phyloP scores from a whole-genome alignment of 495 filamentous ascomycete species.

The Podospora sp. region DNA sequence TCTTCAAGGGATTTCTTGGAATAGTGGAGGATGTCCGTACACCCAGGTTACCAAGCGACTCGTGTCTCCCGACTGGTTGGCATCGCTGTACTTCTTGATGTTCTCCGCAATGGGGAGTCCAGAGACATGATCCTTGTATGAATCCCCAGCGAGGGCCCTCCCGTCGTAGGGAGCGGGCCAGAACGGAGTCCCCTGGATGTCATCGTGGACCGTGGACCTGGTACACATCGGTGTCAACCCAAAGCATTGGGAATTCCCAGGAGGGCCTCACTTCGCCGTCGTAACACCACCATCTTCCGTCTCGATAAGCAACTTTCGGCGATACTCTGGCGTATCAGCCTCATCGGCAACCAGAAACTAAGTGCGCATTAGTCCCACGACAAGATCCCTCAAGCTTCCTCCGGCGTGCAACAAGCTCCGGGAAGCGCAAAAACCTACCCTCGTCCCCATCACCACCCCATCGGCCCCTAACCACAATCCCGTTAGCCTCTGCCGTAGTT shows the following conservation, averaged over 20 bases:
- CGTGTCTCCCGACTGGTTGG: constrained; percentile 35
- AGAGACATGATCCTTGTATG: constrained; percentile 56
- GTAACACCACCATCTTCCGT: constrained; percentile 63
- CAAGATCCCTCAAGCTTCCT: not conserved
- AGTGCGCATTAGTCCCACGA: not conserved
- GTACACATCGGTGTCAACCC: not conserved
- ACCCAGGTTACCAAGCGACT: constrained; percentile 57
- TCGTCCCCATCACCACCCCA: constrained; percentile 70
- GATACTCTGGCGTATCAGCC: constrained; percentile 61
- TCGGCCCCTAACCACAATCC: constrained; percentile 49
- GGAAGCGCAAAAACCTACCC: constrained; percentile 48
- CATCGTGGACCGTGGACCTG: constrained; percentile 68
- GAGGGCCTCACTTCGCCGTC: constrained; percentile 55
- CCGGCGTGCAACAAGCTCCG: not conserved
- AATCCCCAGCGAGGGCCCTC: constrained; percentile 62
- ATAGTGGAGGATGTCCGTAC: constrained; percentile 32
- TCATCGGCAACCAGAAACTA: constrained; percentile 66
- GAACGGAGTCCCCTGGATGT: constrained; percentile 61
- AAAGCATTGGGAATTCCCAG: too few relatives aligned
- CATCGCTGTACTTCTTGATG: constrained; percentile 59
- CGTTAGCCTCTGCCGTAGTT: constrained; percentile 5
- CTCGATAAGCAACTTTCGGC: constrained; percentile 61
- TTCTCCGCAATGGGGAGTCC: constrained; percentile 62
- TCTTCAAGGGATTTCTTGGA: not conserved
- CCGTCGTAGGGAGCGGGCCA: constrained; percentile 72